Base-by-base conservation (phyloP, 495 filamentous ascomycete species). In the Mytilinidion resinicola region DNA sequence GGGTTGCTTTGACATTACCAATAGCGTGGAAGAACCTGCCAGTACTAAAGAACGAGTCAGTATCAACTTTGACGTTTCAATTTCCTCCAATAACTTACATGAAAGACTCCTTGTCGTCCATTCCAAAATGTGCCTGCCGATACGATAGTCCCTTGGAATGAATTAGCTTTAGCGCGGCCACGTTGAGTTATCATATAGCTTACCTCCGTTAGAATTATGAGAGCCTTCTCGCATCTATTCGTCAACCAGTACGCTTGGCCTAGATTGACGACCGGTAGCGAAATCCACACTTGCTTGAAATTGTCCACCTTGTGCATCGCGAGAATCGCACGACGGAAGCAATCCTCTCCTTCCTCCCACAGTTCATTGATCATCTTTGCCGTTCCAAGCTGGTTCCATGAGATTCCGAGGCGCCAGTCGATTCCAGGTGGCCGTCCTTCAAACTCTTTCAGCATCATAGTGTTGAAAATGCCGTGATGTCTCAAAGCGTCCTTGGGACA, bases 11-110 rank as follows among this genome's bases (percentile, higher is more conserved):
- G 9, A 66, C 58, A 35, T 74, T 73, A 10, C 71, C 69, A 15
- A 70, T 61, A 8, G 57, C 63, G 51, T 71, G 66, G 34, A 71
- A 57, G 48, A 72, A 61, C 30, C 63, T 56, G 21, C 72, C 69
- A 11, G 69, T 70, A 15, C 70, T 67, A 46, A 35, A 47, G 1
- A 33, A 9, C n/a, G 6, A 43, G 21, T 60, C 20, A 61, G 42
- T 38, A 51, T 17, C 19, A 38, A 19, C 19, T 49, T 21, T 9
- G 11, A 15, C 11, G 9, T 11, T 38, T 15, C 14, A 43, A 10
- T 9, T 41, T 33, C 21, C 11, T 12, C 9, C 4, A 3, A 19
- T 14, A 17, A 42, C 62, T 59, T 53, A 70, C 63, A 67, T 60
- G 46, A 66, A 67, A n/a, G 65, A 67, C 1, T 44, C 57, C n/a